phyloP scores from a whole-genome alignment of 1,139 yeast species.

The Blastobotrys apis region DNA sequence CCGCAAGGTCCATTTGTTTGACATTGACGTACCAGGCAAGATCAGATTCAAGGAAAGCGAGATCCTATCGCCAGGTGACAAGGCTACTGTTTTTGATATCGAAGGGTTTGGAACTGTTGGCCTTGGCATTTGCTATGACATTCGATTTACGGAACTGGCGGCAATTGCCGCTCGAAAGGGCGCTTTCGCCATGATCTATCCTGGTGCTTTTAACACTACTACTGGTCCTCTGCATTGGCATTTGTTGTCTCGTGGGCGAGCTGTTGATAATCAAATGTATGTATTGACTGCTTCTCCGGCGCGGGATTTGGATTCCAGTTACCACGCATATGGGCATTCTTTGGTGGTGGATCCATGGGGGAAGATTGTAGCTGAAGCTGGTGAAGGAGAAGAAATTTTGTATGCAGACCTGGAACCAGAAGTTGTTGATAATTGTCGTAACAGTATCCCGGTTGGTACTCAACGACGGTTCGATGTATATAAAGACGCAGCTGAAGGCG shows the following conservation, averaged over 20 bases:
- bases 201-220: constrained; percentile 93
- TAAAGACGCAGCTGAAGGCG: constrained; percentile 54
- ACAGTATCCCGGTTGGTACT: constrained; percentile 67
- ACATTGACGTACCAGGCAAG: constrained; percentile 85
- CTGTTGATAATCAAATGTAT: constrained; percentile 83
- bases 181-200: constrained; percentile 87
- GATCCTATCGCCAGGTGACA: constrained; percentile 70
- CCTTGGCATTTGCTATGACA: constrained; percentile 87
- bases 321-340: constrained; percentile 93
- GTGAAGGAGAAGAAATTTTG: constrained; percentile 74
- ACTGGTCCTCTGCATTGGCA: constrained; percentile 97
- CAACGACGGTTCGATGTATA: constrained; percentile 88
- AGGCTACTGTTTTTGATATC: constrained; percentile 69
- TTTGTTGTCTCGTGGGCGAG: constrained; percentile 76
- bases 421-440: constrained; percentile 56
- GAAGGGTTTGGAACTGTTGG: constrained; percentile 77
- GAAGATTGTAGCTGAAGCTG: constrained; percentile 75
- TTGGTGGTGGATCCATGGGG: constrained; percentile 84
- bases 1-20: constrained; percentile 84
- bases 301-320: constrained; percentile 62
- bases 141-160: constrained; percentile 89
- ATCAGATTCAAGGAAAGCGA: constrained; percentile 81
- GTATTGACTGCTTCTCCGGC: constrained; percentile 87
- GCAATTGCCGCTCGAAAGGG: constrained; percentile 68
- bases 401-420: constrained; percentile 75